Evolutionary conservation across 2,329 filamentous ascomycete genomes (phyloP), one percentile per base, ranked within the genome.

Genomic region (Fusarium nelsonii): DNA sequence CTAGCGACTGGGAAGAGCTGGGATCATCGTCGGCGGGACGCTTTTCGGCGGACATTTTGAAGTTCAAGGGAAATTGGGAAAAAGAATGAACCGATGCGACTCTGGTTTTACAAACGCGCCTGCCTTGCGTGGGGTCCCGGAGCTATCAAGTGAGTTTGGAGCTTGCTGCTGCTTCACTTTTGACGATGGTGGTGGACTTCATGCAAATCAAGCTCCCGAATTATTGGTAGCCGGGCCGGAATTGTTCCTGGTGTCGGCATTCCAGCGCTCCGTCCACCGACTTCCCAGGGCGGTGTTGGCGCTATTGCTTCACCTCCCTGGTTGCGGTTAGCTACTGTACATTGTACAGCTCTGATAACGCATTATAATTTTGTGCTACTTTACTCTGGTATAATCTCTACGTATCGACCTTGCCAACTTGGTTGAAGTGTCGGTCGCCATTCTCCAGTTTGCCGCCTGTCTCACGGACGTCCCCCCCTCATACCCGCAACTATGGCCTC

Each of bases 21-120:
- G 95, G 95, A 64, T 92, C 91, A 73, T 92, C 91, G 65, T 92
- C 90, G n/a, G 94, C 94, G 63, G 94, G 92, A 77, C 96, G 89
- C 83, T 99, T 98, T 81, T 97, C 94, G 68, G 92, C 87, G 34
- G 94, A 93, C 94, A 97, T 97, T 63, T n/a, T 77, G 73, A 37
- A 30, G 6, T 50, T 37, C 26, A 16, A 34, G 46, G 41, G n/a
- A 16, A 15, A 46, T 14, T 6, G 36, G 18, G 23, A 2, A 8
- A 15, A 34, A 5, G 3, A 9, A 8, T 6, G 34, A 48, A 14
- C 6, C 16, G 45, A 58, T 28, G 66, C 57, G 66, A 74, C 55
- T 30, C 52, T 14, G 15, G 18, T 49, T 63, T 49, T 58, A 20
- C 15, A 34, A 44, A 58, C 58, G 63, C 68, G 58, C 58, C 39